Evolutionary conservation across 108 stramenopile species (phyloP).

Genomic region (Stephanodiscus minutulus): DNA sequence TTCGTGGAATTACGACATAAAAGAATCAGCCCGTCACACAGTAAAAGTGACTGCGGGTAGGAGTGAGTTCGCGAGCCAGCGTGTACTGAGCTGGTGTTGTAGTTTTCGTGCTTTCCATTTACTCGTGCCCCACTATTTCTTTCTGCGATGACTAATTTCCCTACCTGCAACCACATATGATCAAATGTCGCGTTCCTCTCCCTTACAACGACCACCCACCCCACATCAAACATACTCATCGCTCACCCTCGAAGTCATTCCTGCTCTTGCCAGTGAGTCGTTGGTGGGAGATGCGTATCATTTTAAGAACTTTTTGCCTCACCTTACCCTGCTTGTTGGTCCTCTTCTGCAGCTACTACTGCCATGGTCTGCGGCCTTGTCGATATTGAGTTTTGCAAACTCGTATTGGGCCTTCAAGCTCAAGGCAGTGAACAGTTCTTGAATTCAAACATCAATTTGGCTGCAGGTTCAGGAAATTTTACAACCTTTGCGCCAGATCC

Average conservation of each 20-base stretch:
- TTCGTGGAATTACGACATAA: conserved; percentile 81
- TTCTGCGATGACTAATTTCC: too few relatives aligned
- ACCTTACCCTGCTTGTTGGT: not conserved
- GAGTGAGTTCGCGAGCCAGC: conserved; percentile 41
- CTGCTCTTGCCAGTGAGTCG: conserved; percentile 12
- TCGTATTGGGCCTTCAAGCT: conserved; percentile 61
- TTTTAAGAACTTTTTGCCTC: not conserved
- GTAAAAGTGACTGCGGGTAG: conserved; percentile 81
- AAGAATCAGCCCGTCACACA: conserved; percentile 74
- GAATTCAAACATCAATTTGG: conserved; percentile 64
- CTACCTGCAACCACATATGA: too few relatives aligned
- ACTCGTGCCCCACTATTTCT: too few relatives aligned
- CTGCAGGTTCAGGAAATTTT: conserved; percentile 59
- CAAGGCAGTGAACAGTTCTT: conserved; percentile 60
- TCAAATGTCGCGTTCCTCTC: conserved; percentile 51
- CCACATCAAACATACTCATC: too few relatives aligned
- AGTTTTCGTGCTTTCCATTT: too few relatives aligned
- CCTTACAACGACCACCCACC: conserved; percentile 54
- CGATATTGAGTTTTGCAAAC: conserved; percentile 79
- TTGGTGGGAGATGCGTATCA: not conserved
- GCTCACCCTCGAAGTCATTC: not conserved
- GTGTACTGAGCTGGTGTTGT: too few relatives aligned
- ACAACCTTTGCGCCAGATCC: conserved; percentile 61
- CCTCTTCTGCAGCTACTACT: conserved; percentile 57
- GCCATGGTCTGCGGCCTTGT: conserved; percentile 86